Evolutionary conservation across 192 early-diverging fungal species (phyloP).

Genomic region (Coemansia sp.): DNA sequence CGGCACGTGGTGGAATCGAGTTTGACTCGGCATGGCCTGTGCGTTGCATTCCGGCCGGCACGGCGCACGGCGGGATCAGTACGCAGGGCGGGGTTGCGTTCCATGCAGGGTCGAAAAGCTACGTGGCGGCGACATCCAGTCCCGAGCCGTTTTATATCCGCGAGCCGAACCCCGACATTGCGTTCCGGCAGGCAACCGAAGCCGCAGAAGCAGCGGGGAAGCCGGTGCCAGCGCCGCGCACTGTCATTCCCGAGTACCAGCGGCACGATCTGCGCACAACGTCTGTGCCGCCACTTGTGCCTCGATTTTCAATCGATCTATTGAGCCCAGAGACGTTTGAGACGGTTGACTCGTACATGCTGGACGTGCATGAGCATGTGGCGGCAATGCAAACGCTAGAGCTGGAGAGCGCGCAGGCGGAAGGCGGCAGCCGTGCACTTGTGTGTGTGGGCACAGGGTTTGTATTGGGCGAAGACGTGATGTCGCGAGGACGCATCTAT

Average conservation of each 20-base stretch:
- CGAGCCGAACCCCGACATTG: slow-evolving; percentile 66
- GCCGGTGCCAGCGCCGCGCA: slow-evolving; percentile 4
- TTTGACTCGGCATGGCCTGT: slow-evolving; percentile 53
- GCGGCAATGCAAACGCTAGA: slow-evolving; percentile 72
- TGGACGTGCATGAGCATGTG: slow-evolving; percentile 86
- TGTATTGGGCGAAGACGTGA: slow-evolving; percentile 87
- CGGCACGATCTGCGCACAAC: slow-evolving; percentile 38
- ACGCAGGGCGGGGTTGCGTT: slow-evolving; percentile 72
- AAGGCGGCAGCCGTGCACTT: slow-evolving; percentile 80
- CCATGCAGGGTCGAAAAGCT: slow-evolving; percentile 81
- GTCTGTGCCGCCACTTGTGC: slow-evolving; percentile 62
- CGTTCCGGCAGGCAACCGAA: slow-evolving; percentile 31
- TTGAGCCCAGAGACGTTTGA: slow-evolving; percentile 96
- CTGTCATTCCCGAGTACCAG: slow-evolving; percentile 36
- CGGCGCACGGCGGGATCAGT: slow-evolving; percentile 31
- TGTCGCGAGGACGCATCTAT: slow-evolving; percentile 84
- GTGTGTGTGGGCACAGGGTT: slow-evolving; percentile 86
- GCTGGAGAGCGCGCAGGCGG: slow-evolving; percentile 82
- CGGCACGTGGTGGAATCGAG: slow-evolving; percentile 37
- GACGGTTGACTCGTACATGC: slow-evolving; percentile 73
- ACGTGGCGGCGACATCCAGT: slow-evolving; percentile 72
- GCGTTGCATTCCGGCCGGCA: slow-evolving; percentile 44
- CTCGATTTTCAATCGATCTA: slow-evolving; percentile 75
- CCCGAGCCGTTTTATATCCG: slow-evolving; percentile 66
- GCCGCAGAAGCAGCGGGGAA: slow-evolving; percentile 8